These are phyloP conservation scores for Penicillium verrucosum DNA, from an alignment of 2,329 filamentous ascomycete genomes.

Conservation along the genomic window DNA sequence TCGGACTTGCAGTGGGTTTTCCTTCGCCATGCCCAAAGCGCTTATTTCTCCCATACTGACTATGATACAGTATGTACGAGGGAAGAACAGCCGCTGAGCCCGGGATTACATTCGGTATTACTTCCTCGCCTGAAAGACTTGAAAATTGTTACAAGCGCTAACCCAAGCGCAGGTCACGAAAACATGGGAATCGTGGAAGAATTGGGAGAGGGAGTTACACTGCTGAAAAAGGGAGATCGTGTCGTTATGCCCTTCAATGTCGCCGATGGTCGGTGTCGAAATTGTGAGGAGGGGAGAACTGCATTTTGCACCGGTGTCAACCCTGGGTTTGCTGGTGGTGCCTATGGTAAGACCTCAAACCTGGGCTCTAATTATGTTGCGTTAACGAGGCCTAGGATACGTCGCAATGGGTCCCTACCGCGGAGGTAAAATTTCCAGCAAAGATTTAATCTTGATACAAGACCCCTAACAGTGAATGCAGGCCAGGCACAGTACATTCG, in stretches of 20 bases:
- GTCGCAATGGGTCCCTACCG: not conserved
- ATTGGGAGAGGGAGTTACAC: not conserved
- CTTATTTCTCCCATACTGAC: not conserved
- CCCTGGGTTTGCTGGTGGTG: not conserved
- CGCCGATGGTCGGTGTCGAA: not conserved
- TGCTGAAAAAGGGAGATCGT: not conserved
- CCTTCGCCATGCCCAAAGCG: not conserved
- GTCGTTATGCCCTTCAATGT: not conserved
- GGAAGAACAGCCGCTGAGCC: not conserved
- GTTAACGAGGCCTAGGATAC: not conserved
- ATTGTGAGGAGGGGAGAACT: not conserved
- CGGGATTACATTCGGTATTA: not conserved
- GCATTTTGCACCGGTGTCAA: not conserved
- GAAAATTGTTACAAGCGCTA: not conserved
- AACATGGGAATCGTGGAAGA: not conserved
- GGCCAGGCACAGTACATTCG: not conserved
- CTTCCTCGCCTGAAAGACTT: not conserved
- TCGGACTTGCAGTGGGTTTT: not conserved
- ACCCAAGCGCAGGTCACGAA: not conserved
- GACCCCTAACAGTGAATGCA: not conserved
- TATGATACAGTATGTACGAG: not conserved
- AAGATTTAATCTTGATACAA: not conserved
- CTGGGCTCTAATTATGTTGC: not conserved
- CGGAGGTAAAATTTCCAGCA: not conserved
- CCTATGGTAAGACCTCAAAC: not conserved